Evolutionary conservation across 2,329 filamentous ascomycete species (phyloP).

Genomic region (Colletotrichum sp.): DNA sequence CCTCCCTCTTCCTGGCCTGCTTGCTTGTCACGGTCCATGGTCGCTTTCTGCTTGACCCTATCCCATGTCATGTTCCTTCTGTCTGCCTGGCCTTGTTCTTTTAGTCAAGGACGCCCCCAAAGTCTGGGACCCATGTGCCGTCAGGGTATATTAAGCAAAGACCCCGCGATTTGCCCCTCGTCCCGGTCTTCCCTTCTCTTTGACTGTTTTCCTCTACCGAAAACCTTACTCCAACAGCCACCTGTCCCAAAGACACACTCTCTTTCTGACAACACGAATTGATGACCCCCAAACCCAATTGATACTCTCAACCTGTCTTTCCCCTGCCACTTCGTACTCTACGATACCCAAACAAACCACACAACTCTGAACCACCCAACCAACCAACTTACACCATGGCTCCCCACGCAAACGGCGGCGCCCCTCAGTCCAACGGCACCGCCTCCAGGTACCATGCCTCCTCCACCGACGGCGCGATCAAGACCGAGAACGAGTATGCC

Average conservation of each 20-base stretch:
- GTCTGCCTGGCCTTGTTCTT: background rate
- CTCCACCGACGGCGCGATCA: conserved; percentile 81
- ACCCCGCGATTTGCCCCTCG: conserved; percentile 24
- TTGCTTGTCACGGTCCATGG: background rate
- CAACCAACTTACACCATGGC: conserved; percentile 50
- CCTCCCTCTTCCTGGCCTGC: background rate
- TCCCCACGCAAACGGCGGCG: conserved; percentile 58
- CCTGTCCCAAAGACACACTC: conserved; percentile 15
- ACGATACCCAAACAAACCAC: background rate
- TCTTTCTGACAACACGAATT: conserved; percentile 1
- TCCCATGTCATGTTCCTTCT: background rate
- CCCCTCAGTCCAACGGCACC: conserved; percentile 36
- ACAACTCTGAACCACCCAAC: background rate
- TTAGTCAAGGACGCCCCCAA: conserved; percentile 7
- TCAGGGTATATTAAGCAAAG: conserved; percentile 12
- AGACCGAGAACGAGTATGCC: conserved; percentile 81
- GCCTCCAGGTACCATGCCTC: conserved; percentile 69
- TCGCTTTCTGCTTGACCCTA: conserved; percentile 3
- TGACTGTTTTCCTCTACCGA: background rate
- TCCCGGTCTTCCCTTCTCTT: conserved; percentile 11
- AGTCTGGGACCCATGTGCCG: background rate
- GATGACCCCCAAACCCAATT: conserved; percentile 7
- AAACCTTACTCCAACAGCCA: conserved; percentile 10
- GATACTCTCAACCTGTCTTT: background rate
- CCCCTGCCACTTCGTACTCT: background rate